phyloP scores from a whole-genome alignment of 352 stramenopile genomes.

The Globisporangium paddicum region DNA sequence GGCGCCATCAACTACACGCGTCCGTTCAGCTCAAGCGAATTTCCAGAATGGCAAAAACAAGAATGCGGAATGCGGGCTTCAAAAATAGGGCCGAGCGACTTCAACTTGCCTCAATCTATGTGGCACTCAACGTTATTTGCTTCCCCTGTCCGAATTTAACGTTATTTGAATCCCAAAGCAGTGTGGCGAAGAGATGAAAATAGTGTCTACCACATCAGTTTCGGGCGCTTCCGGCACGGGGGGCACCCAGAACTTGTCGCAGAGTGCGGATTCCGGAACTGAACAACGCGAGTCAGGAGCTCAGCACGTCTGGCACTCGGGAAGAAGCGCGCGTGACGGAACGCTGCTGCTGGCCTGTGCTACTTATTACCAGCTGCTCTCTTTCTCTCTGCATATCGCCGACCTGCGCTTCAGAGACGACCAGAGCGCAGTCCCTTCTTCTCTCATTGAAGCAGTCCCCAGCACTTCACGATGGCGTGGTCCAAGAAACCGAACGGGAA shows the following conservation, averaged over 20 bases:
- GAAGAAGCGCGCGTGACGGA: neutral
- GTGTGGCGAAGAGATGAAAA: too few relatives aligned
- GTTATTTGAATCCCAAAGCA: neutral
- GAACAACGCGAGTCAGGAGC: neutral
- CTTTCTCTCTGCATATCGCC: too few relatives aligned
- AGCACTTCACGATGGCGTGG: slow-evolving; percentile 5
- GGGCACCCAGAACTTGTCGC: neutral
- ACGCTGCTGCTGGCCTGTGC: neutral
- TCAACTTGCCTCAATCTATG: neutral
- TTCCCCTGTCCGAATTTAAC: neutral
- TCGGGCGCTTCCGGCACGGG: neutral
- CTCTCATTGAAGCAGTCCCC: neutral
- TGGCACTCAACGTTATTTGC: neutral
- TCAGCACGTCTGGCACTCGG: neutral
- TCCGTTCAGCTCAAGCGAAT: neutral
- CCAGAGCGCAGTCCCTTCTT: neutral
- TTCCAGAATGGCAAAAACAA: too few relatives aligned
- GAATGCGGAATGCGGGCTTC: neutral
- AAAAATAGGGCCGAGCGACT: neutral
- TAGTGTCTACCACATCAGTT: neutral
- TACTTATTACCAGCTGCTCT: neutral
- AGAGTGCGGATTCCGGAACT: neutral
- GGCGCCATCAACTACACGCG: neutral
- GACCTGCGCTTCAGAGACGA: neutral
- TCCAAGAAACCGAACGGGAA: slow-evolving; percentile 8